phyloP scores from a whole-genome alignment of 176 grass and related monocot species.

The Carex cristatella region DNA sequence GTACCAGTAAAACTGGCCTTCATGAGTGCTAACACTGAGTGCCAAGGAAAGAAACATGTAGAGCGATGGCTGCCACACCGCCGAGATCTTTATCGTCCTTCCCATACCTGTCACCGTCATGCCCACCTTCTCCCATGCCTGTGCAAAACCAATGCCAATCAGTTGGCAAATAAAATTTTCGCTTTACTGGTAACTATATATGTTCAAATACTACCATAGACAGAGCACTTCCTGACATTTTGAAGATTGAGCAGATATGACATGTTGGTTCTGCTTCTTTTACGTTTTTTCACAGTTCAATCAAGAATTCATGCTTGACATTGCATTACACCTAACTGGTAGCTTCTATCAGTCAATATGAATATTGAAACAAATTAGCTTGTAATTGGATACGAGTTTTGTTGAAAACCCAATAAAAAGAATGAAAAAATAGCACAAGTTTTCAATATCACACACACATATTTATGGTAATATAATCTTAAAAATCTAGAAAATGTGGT shows the following conservation, averaged over 20 bases:
- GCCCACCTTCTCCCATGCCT: constrained; percentile 53
- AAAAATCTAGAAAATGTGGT: background rate
- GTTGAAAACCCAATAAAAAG: too few species aligned
- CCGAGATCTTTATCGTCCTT: constrained; percentile 57
- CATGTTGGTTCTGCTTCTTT: background rate
- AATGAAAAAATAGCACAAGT: too few species aligned
- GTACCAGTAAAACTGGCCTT: constrained; percentile 93
- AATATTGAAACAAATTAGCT: too few species aligned
- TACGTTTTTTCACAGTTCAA: background rate
- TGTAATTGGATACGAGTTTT: too few species aligned
- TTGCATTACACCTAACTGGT: too few species aligned
- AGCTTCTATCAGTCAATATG: too few species aligned
- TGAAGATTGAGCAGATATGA: background rate
- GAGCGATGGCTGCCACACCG: constrained; percentile 80
- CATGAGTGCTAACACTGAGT: constrained; percentile 82
- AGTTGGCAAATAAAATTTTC: background rate
- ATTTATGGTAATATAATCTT: background rate
- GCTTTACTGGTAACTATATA: background rate
- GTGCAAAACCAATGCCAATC: background rate
- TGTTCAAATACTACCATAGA: background rate
- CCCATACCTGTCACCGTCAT: constrained; percentile 53
- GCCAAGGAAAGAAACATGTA: constrained; percentile 83
- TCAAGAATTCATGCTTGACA: background rate
- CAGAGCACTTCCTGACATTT: background rate
- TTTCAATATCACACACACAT: background rate